Conservation (phyloP, 495 filamentous ascomycete species). For the Lasiosphaeria hispida region DNA sequence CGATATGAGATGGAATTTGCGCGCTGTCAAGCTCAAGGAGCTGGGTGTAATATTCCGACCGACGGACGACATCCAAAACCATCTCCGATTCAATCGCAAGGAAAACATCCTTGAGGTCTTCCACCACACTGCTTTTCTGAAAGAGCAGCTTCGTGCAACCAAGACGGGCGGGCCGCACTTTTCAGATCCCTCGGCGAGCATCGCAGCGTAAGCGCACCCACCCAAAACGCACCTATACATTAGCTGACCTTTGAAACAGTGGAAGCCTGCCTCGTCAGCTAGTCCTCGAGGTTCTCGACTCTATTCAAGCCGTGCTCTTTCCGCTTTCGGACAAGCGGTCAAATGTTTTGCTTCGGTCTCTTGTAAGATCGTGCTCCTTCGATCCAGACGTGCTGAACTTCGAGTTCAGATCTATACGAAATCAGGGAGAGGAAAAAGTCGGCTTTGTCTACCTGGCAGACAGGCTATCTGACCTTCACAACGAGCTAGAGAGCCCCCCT, state of each 20-base stretch:
- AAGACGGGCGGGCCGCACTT: conserved; percentile 6
- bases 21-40: conserved; percentile 7
- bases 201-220: neutral
- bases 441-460: neutral
- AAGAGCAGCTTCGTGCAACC: conserved; percentile 10
- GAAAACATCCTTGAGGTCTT: conserved; percentile 1
- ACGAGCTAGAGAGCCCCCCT: conserved; percentile 2
- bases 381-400: conserved; percentile 9
- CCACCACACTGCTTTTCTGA: conserved; percentile 12
- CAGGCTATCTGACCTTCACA: conserved; percentile 5
- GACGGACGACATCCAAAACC: conserved; percentile 3
- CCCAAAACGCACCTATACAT: neutral
- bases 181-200: conserved; percentile 2
- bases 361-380: conserved; percentile 5
- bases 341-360: neutral
- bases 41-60: conserved; percentile 1
- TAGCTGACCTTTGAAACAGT: conserved; percentile 1
- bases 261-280: conserved; percentile 8
- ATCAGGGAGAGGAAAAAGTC: neutral
- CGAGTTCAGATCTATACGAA: conserved; percentile 4
- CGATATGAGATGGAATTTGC: neutral
- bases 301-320: conserved; percentile 5
- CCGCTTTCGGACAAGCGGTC: neutral
- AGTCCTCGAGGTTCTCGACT: conserved; percentile 3
- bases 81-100: conserved; percentile 4